These are phyloP conservation scores for Rhynchospora tenuis DNA, from an alignment of 176 grass and related monocot species.

Conservation along the genomic window DNA sequence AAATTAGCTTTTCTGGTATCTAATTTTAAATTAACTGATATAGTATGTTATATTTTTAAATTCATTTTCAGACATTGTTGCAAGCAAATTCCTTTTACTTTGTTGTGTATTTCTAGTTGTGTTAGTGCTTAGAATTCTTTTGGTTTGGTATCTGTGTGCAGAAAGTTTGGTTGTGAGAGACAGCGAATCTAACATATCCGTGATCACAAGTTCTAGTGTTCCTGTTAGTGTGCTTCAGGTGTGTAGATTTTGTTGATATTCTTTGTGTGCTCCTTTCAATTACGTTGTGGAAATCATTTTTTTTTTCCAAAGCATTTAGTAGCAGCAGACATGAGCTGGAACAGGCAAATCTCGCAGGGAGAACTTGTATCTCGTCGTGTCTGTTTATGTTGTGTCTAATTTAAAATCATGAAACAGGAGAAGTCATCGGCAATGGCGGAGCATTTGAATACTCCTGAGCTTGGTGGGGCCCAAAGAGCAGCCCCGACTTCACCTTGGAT, in stretches of 20 bases:
- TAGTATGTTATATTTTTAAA: background rate
- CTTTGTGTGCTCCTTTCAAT: conserved; percentile 2
- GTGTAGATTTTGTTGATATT: conserved; percentile 14
- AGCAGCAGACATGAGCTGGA: conserved; percentile 8
- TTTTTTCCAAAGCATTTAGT: conserved; percentile 26
- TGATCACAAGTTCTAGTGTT: conserved; percentile 61
- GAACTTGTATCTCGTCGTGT: background rate
- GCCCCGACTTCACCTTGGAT: conserved; percentile 85
- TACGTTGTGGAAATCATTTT: conserved; percentile 11
- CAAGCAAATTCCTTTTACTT: conserved; percentile 19
- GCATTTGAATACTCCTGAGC: conserved; percentile 39
- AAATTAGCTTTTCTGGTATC: background rate
- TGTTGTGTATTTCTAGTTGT: background rate
- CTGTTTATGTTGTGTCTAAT: background rate
- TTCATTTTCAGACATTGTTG: conserved; percentile 18
- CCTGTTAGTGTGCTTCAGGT: conserved; percentile 50
- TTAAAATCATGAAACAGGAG: conserved; percentile 34
- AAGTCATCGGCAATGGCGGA: conserved; percentile 42
- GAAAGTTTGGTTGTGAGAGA: conserved; percentile 49
- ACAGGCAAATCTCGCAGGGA: background rate
- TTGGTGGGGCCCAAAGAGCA: conserved; percentile 45
- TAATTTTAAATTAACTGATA: background rate
- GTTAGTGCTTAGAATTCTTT: conserved; percentile 9
- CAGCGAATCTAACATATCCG: conserved; percentile 49
- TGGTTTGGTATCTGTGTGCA: conserved; percentile 37